These are phyloP conservation scores for Symbiotaphrina buchneri DNA, from an alignment of 495 filamentous ascomycete species.

Conservation along the genomic window DNA sequence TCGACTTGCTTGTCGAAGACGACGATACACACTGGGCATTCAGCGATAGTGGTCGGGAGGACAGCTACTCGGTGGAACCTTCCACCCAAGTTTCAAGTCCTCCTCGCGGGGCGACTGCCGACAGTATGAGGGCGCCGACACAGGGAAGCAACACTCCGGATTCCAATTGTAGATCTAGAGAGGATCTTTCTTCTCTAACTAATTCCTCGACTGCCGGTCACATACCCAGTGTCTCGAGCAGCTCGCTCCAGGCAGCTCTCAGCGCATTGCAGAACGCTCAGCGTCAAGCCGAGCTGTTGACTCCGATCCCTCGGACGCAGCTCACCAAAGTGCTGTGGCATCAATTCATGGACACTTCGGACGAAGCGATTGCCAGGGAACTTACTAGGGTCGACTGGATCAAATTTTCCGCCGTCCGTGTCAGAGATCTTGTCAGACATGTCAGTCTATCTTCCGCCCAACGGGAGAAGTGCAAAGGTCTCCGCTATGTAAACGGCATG, in stretches of 20 bases:
- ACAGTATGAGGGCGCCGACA: too few species aligned
- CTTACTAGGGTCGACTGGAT: conserved; percentile 92
- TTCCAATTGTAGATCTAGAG: too few species aligned
- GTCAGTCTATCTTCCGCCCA: conserved; percentile 50
- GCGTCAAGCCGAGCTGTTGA: conserved; percentile 40
- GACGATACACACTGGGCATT: conserved; percentile 66
- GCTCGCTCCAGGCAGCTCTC: conserved; percentile 26
- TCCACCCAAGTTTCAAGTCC: conserved; percentile 1
- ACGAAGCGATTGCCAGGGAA: conserved; percentile 72
- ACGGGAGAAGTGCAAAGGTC: conserved; percentile 55
- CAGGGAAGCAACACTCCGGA: too few species aligned
- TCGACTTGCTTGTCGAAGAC: conserved; percentile 43
- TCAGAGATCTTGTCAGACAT: conserved; percentile 79
- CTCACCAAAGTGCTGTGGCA: conserved; percentile 67
- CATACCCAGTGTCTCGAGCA: conserved; percentile 19
- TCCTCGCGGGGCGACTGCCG: too few species aligned
- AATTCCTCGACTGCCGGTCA: not conserved
- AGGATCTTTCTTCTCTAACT: conserved; percentile 1
- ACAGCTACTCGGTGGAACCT: not conserved
- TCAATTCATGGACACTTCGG: conserved; percentile 54
- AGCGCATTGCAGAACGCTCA: conserved; percentile 50
- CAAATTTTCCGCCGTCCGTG: conserved; percentile 90
- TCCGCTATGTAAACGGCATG: conserved; percentile 81
- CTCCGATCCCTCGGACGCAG: conserved; percentile 30
- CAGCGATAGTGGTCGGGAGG: conserved; percentile 26